These are phyloP conservation scores for Warburgia ugandensis DNA, from an alignment of 164 flowering plant genomes.

Conservation along the genomic window DNA sequence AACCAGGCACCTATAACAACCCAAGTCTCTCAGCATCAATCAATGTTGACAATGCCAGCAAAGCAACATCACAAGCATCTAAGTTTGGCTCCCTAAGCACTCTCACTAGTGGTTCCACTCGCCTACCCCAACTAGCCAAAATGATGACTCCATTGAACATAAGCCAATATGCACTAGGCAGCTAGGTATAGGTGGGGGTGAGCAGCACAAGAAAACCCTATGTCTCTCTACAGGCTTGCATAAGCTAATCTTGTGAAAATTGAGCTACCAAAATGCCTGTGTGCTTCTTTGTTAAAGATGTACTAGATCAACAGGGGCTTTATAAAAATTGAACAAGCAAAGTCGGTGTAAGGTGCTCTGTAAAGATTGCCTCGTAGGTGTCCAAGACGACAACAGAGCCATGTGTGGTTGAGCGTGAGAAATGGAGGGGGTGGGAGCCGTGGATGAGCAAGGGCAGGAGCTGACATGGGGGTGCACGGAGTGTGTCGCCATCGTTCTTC, in stretches of 20 bases:
- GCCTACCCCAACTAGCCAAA: constrained; percentile 59
- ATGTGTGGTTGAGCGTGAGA: too few relatives aligned
- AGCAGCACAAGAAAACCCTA: constrained; percentile 43
- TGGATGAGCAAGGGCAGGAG: too few relatives aligned
- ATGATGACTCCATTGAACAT: constrained; percentile 45
- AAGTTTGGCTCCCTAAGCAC: constrained; percentile 45
- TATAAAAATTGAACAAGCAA: too few relatives aligned
- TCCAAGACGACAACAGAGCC: too few relatives aligned
- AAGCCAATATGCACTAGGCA: constrained; percentile 55
- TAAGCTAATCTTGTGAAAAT: constrained; percentile 33
- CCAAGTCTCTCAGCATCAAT: too few relatives aligned
- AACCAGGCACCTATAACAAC: too few relatives aligned
- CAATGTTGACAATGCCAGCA: constrained; percentile 47
- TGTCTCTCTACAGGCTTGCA: constrained; percentile 27
- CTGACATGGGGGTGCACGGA: too few relatives aligned
- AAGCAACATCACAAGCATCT: constrained; percentile 39
- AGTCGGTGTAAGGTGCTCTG: too few relatives aligned
- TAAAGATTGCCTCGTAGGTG: too few relatives aligned
- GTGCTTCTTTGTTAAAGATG: constrained; percentile 31
- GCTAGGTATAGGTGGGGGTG: constrained; percentile 30
- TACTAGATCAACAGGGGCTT: too few relatives aligned
- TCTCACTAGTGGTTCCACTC: constrained; percentile 44
- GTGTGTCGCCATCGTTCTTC: too few relatives aligned
- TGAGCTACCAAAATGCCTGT: constrained; percentile 51
- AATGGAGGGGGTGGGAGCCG: too few relatives aligned